Evolutionary conservation across 257 asterid genomes (phyloP).

Genomic region (Fraxinus pennsylvanica): DNA sequence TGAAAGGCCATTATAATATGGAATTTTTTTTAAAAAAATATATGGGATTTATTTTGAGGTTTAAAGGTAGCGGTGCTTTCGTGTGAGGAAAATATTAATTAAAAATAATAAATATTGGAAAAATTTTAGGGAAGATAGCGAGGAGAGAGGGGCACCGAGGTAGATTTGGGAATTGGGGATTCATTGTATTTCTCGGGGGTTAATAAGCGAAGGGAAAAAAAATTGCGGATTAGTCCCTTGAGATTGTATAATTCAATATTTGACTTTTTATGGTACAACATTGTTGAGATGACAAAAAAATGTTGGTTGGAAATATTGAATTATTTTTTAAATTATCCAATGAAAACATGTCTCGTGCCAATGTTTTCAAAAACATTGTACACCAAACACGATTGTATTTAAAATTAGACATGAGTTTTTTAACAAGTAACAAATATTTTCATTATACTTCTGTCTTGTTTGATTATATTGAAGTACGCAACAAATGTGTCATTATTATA

Average conservation of each 20-base stretch:
- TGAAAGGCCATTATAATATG: slow-evolving; percentile 82
- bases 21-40: neutral
- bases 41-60: slow-evolving; percentile 27
- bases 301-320: no score
- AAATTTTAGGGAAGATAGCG: slow-evolving; percentile 24
- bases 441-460: no score
- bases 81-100: slow-evolving; percentile 16
- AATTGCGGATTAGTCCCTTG: slow-evolving; percentile 23
- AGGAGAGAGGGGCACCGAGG: neutral
- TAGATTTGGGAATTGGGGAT: slow-evolving; percentile 27
- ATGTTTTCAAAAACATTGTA: no score
- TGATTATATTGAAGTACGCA: no score
- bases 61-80: slow-evolving; percentile 25
- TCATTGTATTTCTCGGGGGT: slow-evolving; percentile 12
- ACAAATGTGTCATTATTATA: no score
- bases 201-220: neutral
- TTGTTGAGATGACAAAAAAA: no score
- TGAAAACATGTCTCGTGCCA: no score
- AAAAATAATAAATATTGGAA: slow-evolving; percentile 28
- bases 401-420: no score
- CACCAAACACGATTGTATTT: no score
- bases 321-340: no score
- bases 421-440: no score
- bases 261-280: neutral
- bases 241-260: neutral